Base-by-base conservation (phyloP, 2,329 filamentous ascomycete genomes). In the Clonostachys byssicola region DNA sequence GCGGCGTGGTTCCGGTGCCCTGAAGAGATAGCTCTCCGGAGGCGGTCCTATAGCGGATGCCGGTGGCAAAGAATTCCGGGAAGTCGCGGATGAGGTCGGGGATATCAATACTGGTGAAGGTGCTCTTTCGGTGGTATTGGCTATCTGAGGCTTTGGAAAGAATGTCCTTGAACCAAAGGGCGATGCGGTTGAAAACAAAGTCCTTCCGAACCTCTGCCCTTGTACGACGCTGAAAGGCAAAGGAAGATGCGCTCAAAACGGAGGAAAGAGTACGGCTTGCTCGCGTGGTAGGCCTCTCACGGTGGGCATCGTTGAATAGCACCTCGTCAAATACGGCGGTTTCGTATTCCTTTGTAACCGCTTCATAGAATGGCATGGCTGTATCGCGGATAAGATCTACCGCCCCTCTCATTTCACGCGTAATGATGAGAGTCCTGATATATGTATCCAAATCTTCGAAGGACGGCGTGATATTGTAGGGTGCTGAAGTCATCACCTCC, bases 401-500 rank as follows among this genome's bases (percentile, higher is more conserved):
- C 5, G 71, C 67, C 34, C 49, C 58, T 33, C 53, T 56, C 18
- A 64, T 50, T 18, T 46, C 50, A 13, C 56, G 55, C 44, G 55
- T 51, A 12, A 47, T 43, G 46, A 77, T 60, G 35, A 73, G 63
- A 1, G 61, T 54, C 44, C 70, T 69, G 58, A 73, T 57, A 51
- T 70, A 62, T 41, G 69, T 56, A 54, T 72, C 64, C 60, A 78
- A 78, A 62, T 86, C 77, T 13, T 74, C 65, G 49, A 88, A 73
- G 1, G 70, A 77, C 0, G 85, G 83, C 8, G 66, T 53, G 43
- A 85, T 60, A 47, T 74, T 72, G 65, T 83, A 80, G 0, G 80
- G 80, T n/a, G 67, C 60, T 5, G 72, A 68, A 0, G 68, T 80
- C 78, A 89, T 86, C 17, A 72, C 73, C 0, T 76, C 49, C 40